Base-by-base conservation (phyloP, 306 rosid genomes). In the Hylodesmum podocarpum region DNA sequence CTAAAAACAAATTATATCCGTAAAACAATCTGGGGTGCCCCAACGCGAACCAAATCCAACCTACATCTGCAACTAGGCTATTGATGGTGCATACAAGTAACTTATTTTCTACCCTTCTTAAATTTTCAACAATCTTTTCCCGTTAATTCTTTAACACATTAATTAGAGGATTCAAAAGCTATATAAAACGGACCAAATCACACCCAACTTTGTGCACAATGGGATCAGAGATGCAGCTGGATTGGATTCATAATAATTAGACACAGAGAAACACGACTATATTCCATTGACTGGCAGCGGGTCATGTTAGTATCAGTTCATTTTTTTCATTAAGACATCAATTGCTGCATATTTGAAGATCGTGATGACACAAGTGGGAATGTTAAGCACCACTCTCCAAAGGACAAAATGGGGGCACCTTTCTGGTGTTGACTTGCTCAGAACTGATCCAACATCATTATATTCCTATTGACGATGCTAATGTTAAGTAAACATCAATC, bases 401-500 rank as follows among this genome's bases (percentile, higher is more conserved):
- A 74, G 57, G 80, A 28, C 83, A 78, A 78, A 59, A 79, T 59
- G 72, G 73, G 66, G 76, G 57, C 44, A 12, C 33, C 70, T 70
- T 69, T 25, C 81, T 79, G n/a, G n/a, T 78, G 78, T 80, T 82
- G 70, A 75, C 84, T 63, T 80, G 79, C 53, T 72, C 76, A 67
- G 54, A 81, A 79, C 62, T 86, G 88, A 83, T 79, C 84, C 80
- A 86, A 71, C 75, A 80, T 83, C n/a, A n/a, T n/a, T n/a, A 88
- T 89, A 83, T 81, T 80, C 89, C 90, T 88, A 82, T 76, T 75
- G 64, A 78, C 73, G 44, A 40, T 3, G 86, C 84, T 80, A 78
- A 72, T 72, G 80, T 76, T 84, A 91, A 78, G 89, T 82, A 87
- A 86, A 87, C 94, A 87, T 87, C 81, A 81, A 87, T 84, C 88